Percentiles rank a stretch among this genome's conserved stretches.
These are phyloP conservation scores for Carex pumila DNA, from an alignment of 176 grass and related monocot species.

Conservation along the genomic window DNA sequence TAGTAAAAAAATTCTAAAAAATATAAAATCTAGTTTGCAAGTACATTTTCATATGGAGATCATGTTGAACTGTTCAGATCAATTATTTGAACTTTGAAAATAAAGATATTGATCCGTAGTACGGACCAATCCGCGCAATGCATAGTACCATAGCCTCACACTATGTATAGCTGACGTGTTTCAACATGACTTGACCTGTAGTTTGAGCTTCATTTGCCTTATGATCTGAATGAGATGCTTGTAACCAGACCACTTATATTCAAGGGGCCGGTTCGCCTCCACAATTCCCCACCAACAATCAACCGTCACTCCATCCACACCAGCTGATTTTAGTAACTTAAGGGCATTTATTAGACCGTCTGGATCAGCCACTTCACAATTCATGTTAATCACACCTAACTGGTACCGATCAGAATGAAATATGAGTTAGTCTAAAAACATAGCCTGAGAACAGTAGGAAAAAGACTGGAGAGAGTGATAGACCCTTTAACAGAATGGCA, in stretches of 20 bases:
- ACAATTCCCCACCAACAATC: slow-evolving; percentile 96
- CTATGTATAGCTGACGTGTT: slow-evolving; percentile 1
- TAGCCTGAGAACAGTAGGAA: neutral
- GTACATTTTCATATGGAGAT: too few relatives aligned
- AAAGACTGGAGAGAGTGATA: neutral
- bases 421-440: neutral
- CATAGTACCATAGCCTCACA: too few relatives aligned
- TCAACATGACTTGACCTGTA: slow-evolving; percentile 44
- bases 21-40: too few relatives aligned
- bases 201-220: slow-evolving; percentile 65
- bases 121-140: too few relatives aligned
- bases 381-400: slow-evolving; percentile 52
- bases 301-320: slow-evolving; percentile 79
- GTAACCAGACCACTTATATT: slow-evolving; percentile 87
- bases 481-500: neutral
- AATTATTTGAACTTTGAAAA: too few relatives aligned
- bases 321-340: slow-evolving; percentile 51
- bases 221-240: slow-evolving; percentile 61
- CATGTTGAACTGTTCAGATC: too few relatives aligned
- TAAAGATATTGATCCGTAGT: too few relatives aligned
- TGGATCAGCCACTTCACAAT: slow-evolving; percentile 52
- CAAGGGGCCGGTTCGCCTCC: slow-evolving; percentile 45
- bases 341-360: slow-evolving; percentile 57
- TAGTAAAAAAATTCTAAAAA: too few relatives aligned
- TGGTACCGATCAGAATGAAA: slow-evolving; percentile 3